Percentiles rank a stretch among this genome's conserved stretches.
These are phyloP conservation scores for Fusarium tuaranense DNA, from an alignment of 2,329 filamentous ascomycete genomes.

Conservation along the genomic window DNA sequence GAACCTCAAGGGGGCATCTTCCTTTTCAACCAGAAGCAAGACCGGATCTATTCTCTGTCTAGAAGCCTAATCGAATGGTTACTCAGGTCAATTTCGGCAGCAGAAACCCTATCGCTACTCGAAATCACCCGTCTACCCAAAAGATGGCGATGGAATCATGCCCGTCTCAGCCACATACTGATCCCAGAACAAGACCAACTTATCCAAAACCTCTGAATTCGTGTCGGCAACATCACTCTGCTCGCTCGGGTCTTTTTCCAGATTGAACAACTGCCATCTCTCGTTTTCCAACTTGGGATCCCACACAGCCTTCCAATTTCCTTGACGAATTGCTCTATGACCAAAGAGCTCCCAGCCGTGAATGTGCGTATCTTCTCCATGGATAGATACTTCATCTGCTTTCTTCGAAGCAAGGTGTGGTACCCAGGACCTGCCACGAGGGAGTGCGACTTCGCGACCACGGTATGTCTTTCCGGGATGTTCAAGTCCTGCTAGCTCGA, in stretches of 20 bases:
- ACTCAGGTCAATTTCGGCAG: not conserved
- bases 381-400: slow-evolving; percentile 13
- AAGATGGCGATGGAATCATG: not conserved
- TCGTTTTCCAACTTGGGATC: not conserved
- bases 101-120: not conserved
- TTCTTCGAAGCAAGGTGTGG: not conserved
- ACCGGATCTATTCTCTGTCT: not conserved
- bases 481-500: slow-evolving; percentile 57
- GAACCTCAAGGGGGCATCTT: not conserved
- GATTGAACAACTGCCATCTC: slow-evolving; percentile 23
- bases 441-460: slow-evolving; percentile 6
- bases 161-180: not conserved
- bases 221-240: not conserved
- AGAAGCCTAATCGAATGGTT: not conserved
- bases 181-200: not conserved
- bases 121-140: not conserved
- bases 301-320: slow-evolving; percentile 65
- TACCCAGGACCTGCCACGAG: slow-evolving; percentile 27
- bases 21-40: not conserved
- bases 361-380: slow-evolving; percentile 56
- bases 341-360: slow-evolving; percentile 69
- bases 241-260: slow-evolving; percentile 12
- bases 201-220: slow-evolving; percentile 13
- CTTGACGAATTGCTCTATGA: slow-evolving; percentile 62
- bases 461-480: slow-evolving; percentile 52